Evolutionary conservation across 352 stramenopile species (phyloP), one percentile per base, ranked within the genome.

Genomic region (Pythium phragmitis): DNA sequence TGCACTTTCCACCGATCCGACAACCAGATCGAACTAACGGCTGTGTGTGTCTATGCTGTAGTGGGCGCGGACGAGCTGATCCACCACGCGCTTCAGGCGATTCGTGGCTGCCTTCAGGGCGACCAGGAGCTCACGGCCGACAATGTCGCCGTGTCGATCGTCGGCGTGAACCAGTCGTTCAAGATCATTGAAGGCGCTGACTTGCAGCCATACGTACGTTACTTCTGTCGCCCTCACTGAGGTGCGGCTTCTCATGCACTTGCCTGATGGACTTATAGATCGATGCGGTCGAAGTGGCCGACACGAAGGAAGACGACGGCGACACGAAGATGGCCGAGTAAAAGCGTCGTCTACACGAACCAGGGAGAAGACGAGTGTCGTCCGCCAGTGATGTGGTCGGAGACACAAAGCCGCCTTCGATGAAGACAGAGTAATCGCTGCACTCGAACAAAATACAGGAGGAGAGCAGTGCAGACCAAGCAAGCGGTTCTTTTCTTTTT

Each of bases 11-110:
- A 30, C 26, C 26, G 26, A 30, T 30, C 26, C 26, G 26, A 30
- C 4, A 30, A 5, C 2, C 2, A 30, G 26, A 30, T 30, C 3
- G 8, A 57, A 14, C 13, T 16, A 2, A n/a, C 50, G 36, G 2
- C 36, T 34, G 21, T 11, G 4, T 8, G 12, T 42, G 37, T 36
- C 1, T 54, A 17, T 26, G 0, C 19, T 56, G 46, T 53, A 95
- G 87, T 92, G 65, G 74, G 70, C 66, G 87, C 89, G 66, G 97
- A 99, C 64, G 96, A 99, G 57, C 84, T 99, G 52, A 99, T 99
- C 69, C 97, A 99, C 74, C 98, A 99, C 81, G 97, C 96, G 34
- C 75, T 99, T 42, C 96, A 98, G 73, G 97, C 94, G 2, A 83
- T 99, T 62, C 91, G 96, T 36, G 97, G 96, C 68, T 99, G 95